phyloP scores from a whole-genome alignment of 495 filamentous ascomycete genomes.

The Aspergillus indologenus region DNA sequence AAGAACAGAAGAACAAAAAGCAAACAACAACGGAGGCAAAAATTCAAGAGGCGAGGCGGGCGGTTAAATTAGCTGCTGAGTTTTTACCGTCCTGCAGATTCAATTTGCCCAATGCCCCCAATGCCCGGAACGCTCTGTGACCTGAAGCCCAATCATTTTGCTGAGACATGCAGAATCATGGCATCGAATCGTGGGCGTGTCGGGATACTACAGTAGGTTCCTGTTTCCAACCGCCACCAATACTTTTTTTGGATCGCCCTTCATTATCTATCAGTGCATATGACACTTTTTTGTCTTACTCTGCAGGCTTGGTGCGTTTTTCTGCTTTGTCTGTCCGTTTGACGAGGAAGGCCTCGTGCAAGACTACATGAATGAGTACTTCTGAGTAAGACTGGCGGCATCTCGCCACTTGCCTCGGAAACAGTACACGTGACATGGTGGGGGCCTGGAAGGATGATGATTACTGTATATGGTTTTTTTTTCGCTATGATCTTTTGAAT shows the following conservation, averaged over 20 bases:
- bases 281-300: not conserved
- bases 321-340: too few relatives aligned
- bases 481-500: too few relatives aligned
- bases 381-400: too few relatives aligned
- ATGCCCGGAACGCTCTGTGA: conserved; percentile 1
- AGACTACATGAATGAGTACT: too few relatives aligned
- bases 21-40: conserved; percentile 8
- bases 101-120: conserved; percentile 2
- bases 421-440: not conserved
- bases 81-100: conserved; percentile 5
- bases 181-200: too few relatives aligned
- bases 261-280: not conserved
- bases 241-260: not conserved
- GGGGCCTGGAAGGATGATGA: too few relatives aligned
- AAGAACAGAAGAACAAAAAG: not conserved
- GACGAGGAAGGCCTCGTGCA: too few relatives aligned
- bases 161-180: not conserved
- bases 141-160: not conserved
- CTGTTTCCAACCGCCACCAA: not conserved
- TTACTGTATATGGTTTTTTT: too few relatives aligned
- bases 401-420: not conserved
- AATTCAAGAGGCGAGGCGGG: conserved; percentile 3
- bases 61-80: not conserved
- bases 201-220: not conserved
- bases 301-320: too few relatives aligned